Evolutionary conservation across 345 rosid genomes (phyloP).

Genomic region (Laguncularia racemosa): DNA sequence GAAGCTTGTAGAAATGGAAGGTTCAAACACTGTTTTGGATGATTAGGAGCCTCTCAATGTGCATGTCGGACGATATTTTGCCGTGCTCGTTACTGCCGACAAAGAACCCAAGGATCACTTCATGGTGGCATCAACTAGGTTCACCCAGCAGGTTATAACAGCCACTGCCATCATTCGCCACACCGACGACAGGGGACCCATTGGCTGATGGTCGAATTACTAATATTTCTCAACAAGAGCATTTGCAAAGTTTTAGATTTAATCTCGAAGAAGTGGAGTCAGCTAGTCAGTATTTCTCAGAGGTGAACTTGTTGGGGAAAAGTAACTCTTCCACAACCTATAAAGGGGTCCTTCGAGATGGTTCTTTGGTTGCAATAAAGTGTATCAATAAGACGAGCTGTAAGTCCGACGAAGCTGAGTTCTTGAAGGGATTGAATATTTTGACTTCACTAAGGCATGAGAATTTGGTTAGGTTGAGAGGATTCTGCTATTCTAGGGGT

Average conservation of each 20-base stretch:
- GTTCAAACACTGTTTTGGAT: conserved; percentile 71
- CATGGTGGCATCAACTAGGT: conserved; percentile 68
- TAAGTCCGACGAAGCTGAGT: conserved; percentile 77
- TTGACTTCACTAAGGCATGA: conserved; percentile 72
- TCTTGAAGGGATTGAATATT: conserved; percentile 77
- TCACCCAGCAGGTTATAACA: conserved; percentile 29
- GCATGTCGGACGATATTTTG: conserved; percentile 77
- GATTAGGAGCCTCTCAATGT: conserved; percentile 72
- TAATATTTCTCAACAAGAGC: conserved; percentile 46
- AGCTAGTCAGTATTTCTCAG: conserved; percentile 89
- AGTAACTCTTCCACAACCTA: conserved; percentile 66
- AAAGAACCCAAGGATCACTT: conserved; percentile 62
- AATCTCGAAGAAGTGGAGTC: conserved; percentile 87
- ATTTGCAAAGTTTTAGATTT: conserved; percentile 50
- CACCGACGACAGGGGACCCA: conserved; percentile 52
- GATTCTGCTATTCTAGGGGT: conserved; percentile 88
- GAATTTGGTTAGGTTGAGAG: conserved; percentile 63
- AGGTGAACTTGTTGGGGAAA: too few relatives aligned
- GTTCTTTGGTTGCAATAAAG: conserved; percentile 64
- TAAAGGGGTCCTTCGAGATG: conserved; percentile 73
- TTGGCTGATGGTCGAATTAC: conserved; percentile 42
- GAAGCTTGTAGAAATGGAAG: too few relatives aligned
- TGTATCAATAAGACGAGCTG: conserved; percentile 78
- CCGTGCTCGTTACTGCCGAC: conserved; percentile 62
- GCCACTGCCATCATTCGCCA: conserved; percentile 60